phyloP scores from a whole-genome alignment of 2,329 filamentous ascomycete genomes.

The Ascocoryne sarcoides region DNA sequence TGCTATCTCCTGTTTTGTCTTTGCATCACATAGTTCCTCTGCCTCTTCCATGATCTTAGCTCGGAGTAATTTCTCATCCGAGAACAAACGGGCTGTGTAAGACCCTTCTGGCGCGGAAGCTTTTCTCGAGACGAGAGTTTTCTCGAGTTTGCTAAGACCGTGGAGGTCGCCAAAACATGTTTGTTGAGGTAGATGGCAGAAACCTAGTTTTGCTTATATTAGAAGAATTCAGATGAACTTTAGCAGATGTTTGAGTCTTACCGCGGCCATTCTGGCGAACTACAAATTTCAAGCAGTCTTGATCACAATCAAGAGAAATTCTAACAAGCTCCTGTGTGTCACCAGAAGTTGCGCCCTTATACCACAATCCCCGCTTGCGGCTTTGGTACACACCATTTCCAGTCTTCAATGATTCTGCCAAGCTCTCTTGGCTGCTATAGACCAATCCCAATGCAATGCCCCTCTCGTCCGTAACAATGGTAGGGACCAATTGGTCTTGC shows the following conservation, averaged over 20 bases:
- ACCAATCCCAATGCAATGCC: conserved; percentile 81
- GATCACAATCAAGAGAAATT: conserved; percentile 84
- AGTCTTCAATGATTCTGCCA: conserved; percentile 76
- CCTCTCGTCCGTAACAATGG: conserved; percentile 81
- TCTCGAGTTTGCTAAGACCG: conserved; percentile 76
- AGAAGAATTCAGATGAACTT: not conserved
- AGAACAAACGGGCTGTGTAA: conserved; percentile 89
- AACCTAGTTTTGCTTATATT: conserved; percentile 38
- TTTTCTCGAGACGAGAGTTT: conserved; percentile 77
- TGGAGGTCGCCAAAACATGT: conserved; percentile 84
- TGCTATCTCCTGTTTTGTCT: conserved; percentile 72
- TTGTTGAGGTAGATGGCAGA: conserved; percentile 88
- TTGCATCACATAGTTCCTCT: conserved; percentile 84
- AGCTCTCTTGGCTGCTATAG: conserved; percentile 88
- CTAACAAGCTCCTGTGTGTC: conserved; percentile 85
- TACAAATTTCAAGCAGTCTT: conserved; percentile 82
- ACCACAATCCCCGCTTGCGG: conserved; percentile 89
- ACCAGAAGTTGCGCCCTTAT: conserved; percentile 91
- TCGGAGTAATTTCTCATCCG: conserved; percentile 76
- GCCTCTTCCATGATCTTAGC: conserved; percentile 99
- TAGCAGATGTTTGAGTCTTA: conserved; percentile 21
- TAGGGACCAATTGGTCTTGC: conserved; percentile 75
- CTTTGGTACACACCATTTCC: conserved; percentile 84
- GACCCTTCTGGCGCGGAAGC: conserved; percentile 77
- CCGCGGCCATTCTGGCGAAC: conserved; percentile 79